Base-by-base conservation (phyloP, 805 yeast genomes). In the Lachancea meyersii region DNA sequence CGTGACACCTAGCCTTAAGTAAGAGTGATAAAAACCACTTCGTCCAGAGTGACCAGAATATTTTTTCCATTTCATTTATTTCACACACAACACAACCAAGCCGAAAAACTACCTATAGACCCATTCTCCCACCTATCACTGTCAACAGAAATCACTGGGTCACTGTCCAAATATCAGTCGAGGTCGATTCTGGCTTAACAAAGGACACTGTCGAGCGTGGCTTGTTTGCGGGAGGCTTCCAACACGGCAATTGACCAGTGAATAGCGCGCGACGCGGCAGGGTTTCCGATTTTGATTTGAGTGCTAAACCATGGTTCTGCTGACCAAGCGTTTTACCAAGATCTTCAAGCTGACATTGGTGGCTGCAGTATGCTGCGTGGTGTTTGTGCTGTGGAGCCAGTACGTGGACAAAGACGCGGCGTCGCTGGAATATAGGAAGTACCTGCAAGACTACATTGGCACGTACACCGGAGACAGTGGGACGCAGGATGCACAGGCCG, bases 291-390 rank as follows among this genome's bases (percentile, higher is more conserved):
- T 16, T 21, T 11, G 28, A 20, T 7, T 30, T 17, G n/a, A 6
- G n/a, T 8, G 30, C 40, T 9, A 19, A 21, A 28, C 41, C 17
- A 50, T 50, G 52, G 35, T 46, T 16, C 20, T 45, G 19, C 40
- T 51, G 11, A 49, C 54, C 16, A 49, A 44, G 40, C 49, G 54
- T 34, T 51, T 47, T 35, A 45, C 47, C 27, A 51, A 51, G 39
- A 48, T 48, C 16, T 33, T 51, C 39, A 53, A 49, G 46, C 35
- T 54, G 31, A 32, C 54, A 3, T 18, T 48, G 24, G 41, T 43
- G 16, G 44, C 44, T 8, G 35, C 42, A 22, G 13, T 41, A 23
- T 35, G 36, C 37, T 48, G 50, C 37, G 27, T 43, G 21, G 23
- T 45, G 21, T 44, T 49, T 30, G 35, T 52, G 31, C 35, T 44